Evolutionary conservation across 2,329 filamentous ascomycete species (phyloP).

Genomic region (Neoascochyta sp.): DNA sequence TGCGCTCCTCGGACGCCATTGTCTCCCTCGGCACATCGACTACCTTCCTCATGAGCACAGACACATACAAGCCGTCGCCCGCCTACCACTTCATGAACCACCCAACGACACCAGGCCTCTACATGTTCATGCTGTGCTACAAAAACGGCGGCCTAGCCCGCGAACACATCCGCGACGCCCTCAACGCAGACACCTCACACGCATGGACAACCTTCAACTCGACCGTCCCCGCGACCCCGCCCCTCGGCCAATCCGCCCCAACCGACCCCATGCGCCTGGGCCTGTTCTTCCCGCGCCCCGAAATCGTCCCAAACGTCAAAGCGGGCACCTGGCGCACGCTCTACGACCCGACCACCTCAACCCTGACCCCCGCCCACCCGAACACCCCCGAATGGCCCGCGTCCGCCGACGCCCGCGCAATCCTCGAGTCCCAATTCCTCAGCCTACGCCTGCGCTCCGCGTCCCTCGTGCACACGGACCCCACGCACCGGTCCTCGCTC

Average conservation of each 20-base stretch:
- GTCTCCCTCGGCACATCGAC: constrained; percentile 93
- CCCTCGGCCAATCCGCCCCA: constrained; percentile 57
- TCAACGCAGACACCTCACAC: constrained; percentile 53
- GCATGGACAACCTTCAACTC: constrained; percentile 81
- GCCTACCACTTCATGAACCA: constrained; percentile 98
- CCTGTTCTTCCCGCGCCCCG: constrained; percentile 90
- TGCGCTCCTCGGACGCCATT: constrained; percentile 85
- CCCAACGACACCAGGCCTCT: constrained; percentile 81
- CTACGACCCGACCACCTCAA: constrained; percentile 45
- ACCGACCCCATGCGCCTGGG: constrained; percentile 71
- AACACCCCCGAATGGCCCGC: constrained; percentile 49
- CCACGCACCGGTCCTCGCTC: constrained; percentile 59
- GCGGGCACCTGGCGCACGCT: constrained; percentile 84
- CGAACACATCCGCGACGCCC: constrained; percentile 79
- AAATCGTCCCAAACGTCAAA: constrained; percentile 89
- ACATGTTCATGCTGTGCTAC: constrained; percentile 99
- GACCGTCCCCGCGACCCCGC: constrained; percentile 62
- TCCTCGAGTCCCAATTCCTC: constrained; percentile 92
- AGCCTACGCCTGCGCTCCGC: constrained; percentile 83
- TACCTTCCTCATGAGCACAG: constrained; percentile 95
- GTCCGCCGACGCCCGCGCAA: constrained; percentile 70
- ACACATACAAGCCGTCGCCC: constrained; percentile 83
- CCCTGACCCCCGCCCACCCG: constrained; percentile 40
- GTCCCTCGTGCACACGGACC: constrained; percentile 61
- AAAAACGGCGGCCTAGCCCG: constrained; percentile 95